Conservation (phyloP, 768 basidiomycete genomes). For the Tremella mesenterica region DNA sequence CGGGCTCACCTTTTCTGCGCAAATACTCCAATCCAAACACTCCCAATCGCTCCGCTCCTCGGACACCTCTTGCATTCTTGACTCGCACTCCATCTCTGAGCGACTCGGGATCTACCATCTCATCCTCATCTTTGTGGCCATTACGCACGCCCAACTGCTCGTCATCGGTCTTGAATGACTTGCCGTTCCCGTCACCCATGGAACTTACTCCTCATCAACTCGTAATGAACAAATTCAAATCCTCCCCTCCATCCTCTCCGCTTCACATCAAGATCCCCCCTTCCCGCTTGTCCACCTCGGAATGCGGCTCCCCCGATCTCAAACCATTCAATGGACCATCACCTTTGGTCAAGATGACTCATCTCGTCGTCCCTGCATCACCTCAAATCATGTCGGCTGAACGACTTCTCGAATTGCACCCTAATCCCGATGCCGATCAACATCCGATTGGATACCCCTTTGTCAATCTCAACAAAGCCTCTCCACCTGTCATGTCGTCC, state of each 20-base stretch:
- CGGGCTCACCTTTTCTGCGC: neutral
- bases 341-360: slow-evolving; percentile 17
- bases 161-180: slow-evolving; percentile 5
- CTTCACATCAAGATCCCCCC: slow-evolving; percentile 17
- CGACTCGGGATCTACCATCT: neutral
- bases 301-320: slow-evolving; percentile 1
- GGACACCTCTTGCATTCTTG: slow-evolving; percentile 26
- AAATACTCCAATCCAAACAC: slow-evolving; percentile 5
- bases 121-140: slow-evolving; percentile 11
- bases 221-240: neutral
- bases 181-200: slow-evolving; percentile 4
- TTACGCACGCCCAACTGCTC: slow-evolving; percentile 11
- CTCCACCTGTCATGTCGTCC: slow-evolving; percentile 6
- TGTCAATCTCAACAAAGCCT: slow-evolving; percentile 26
- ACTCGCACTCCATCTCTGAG: slow-evolving; percentile 10
- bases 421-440: slow-evolving; percentile 7
- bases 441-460: slow-evolving; percentile 28
- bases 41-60: slow-evolving; percentile 22
- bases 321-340: slow-evolving; percentile 15
- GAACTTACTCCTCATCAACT: slow-evolving; percentile 3
- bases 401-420: slow-evolving; percentile 17
- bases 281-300: neutral
- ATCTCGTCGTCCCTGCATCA: slow-evolving; percentile 25
- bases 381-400: slow-evolving; percentile 25
- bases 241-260: neutral